Base-by-base conservation (phyloP, 2,329 filamentous ascomycete genomes). In the Leptographium wingfieldii region DNA sequence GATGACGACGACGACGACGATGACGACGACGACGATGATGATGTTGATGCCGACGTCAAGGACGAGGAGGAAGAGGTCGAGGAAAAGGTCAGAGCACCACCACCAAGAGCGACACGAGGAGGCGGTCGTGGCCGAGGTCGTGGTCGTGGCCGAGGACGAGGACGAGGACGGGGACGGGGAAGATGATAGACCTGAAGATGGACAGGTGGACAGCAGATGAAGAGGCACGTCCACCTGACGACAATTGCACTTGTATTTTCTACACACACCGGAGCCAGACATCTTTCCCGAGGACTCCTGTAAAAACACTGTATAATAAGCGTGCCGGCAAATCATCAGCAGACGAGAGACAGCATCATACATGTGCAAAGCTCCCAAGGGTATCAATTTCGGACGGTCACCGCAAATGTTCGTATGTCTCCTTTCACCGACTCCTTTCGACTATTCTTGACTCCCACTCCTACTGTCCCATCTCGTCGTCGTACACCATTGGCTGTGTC, bases 101-200 rank as follows among this genome's bases (percentile, higher is more conserved):
- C 61, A 29, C 59, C 48, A 10, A 56, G 54, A 48, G 16, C 61
- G 6, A 22, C 58, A 4, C 56, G 64, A 22, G 61, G 65, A 46
- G 48, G 56, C 33, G 19, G 58, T 11, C 59, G 61, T 49, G 63
- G 62, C 3, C 51, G 60, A 5, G 58, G 59, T 1, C 54, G 64
- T 3, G 61, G 64, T 14, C 59, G 64, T 1, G 57, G 61, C 5
- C 43, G 64, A 9, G 61, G 63, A 5, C 53, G 64, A n/a, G 61
- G 60, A 5, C 57, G 59, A 1, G 61, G 61, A 27, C 60, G 65
- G 35, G 62, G 59, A n/a, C 57, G 60, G 2, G 59, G 59, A 1
- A 6, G 59, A 19, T 56, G 33, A 27, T 22, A 11, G 33, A 10
- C 33, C 33, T 10, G 9, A 10, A 35, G 6, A 35, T 9, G 9